Base-by-base conservation (phyloP, 306 rosid genomes). In the Gastrolobium bilobum region DNA sequence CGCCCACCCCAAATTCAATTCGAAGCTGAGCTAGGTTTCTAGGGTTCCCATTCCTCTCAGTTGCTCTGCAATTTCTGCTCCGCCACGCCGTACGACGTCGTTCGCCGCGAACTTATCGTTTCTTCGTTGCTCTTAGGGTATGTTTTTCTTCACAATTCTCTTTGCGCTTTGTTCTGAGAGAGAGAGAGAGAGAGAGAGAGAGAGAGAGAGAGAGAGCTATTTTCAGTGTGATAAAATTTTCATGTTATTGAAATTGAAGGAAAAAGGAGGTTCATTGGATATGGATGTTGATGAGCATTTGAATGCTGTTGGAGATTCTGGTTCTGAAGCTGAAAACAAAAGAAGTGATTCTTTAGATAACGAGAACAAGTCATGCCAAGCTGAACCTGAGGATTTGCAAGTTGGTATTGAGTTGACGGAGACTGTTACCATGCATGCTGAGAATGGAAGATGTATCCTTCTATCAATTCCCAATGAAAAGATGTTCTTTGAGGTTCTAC, bases 381-480 rank as follows among this genome's bases (percentile, higher is more conserved):
- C 26, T 20, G 26, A 20, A 20, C 26, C 26, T 20, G 26, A 76
- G 52, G 80, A 71, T 76, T 73, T 81, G 84, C 75, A 83, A 66
- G 88, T 60, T 72, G 83, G 71, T 68, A 80, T 81, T 14, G 82
- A 80, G 78, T 73, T 79, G 71, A 64, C 78, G 10, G 86, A 76
- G 68, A 83, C 79, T 33, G 77, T 67, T 54, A 20, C 26, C 26
- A 20, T 73, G 65, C 76, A 6, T 62, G 34, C 61, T 39, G 86
- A 86, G 57, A 85, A 83, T 66, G 86, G 83, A 82, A 81, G 75
- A 65, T 69, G 91, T 88, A 90, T 86, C 90, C 87, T 93, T 79
- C 14, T 74, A 47, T 66, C 48, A 78, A 53, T 9, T 40, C 1
- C 26, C 26, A 20, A 13, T 6, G 14, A 31, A n/a, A n/a, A n/a